phyloP scores from a whole-genome alignment of 2,329 filamentous ascomycete species.

The Venturia carpophila region DNA sequence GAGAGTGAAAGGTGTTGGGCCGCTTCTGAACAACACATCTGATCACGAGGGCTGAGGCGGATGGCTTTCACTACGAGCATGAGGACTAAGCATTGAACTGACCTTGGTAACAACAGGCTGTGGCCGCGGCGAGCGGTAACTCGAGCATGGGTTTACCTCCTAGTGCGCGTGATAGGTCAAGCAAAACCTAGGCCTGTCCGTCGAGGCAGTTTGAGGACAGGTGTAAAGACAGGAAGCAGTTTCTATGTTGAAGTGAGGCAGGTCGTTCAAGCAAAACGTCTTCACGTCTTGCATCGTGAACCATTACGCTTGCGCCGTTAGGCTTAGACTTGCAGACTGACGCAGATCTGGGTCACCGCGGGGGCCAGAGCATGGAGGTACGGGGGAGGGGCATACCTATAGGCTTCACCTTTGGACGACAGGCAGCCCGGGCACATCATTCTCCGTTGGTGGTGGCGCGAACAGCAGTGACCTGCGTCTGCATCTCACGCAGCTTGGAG shows the following conservation, averaged over 20 bases:
- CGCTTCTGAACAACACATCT: neutral
- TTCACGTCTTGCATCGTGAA: neutral
- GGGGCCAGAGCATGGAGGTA: neutral
- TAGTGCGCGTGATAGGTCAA: neutral
- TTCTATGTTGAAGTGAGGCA: neutral
- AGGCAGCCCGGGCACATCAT: neutral
- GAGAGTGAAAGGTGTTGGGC: neutral
- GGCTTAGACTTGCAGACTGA: neutral
- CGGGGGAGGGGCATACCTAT: neutral
- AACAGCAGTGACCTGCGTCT: neutral
- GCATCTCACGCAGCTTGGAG: neutral
- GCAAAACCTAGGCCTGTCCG: neutral
- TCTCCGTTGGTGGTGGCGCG: neutral
- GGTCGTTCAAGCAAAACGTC: neutral
- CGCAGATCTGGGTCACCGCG: neutral
- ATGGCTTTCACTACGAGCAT: neutral
- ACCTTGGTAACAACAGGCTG: neutral
- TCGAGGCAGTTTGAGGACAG: neutral
- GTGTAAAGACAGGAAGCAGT: neutral
- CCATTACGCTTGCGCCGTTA: neutral
- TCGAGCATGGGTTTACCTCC: neutral
- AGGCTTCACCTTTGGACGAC: neutral
- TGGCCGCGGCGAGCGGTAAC: neutral
- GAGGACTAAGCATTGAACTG: neutral
- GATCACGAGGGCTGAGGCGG: neutral